Evolutionary conservation across 805 yeast species (phyloP).

Genomic region (Candida ficus): DNA sequence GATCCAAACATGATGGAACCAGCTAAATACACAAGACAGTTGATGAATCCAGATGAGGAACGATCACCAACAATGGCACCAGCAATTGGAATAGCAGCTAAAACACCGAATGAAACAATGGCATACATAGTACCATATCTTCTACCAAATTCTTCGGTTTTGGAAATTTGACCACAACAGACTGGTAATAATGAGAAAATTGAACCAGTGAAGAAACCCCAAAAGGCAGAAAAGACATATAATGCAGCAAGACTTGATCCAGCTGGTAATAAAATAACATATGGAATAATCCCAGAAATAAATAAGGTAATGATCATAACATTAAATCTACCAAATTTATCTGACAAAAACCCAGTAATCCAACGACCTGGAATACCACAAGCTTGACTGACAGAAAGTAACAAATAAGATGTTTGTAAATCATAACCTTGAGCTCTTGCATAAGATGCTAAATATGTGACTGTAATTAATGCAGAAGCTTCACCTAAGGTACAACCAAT

Average conservation of each 20-base stretch:
- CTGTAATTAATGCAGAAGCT: conserved; percentile 36
- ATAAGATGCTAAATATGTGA: conserved; percentile 48
- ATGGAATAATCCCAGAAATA: conserved; percentile 26
- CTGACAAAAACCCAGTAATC: conserved; percentile 38
- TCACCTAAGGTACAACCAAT: conserved; percentile 44
- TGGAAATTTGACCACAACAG: conserved; percentile 53
- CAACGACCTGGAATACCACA: conserved; percentile 41
- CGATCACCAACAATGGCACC: conserved; percentile 43
- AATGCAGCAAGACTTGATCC: conserved; percentile 29
- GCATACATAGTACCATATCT: conserved; percentile 55
- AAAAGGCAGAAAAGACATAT: conserved; percentile 40
- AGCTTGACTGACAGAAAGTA: conserved; percentile 42
- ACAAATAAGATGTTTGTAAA: conserved; percentile 34
- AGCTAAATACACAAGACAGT: conserved; percentile 30
- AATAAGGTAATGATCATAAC: conserved; percentile 37
- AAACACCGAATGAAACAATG: conserved; percentile 48
- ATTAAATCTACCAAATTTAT: conserved; percentile 48
- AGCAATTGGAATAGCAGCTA: conserved; percentile 45
- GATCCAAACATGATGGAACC: conserved; percentile 33
- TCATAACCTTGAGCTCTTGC: conserved; percentile 40
- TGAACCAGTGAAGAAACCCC: conserved; percentile 52
- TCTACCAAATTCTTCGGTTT: conserved; percentile 47
- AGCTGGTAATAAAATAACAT: conserved; percentile 34
- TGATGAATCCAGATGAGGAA: conserved; percentile 28
- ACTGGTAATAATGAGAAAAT: conserved; percentile 52